A percentile compares a stretch with the other conserved stretches of the same genome.
Evolutionary conservation across 495 filamentous ascomycete species (phyloP).

Genomic region (Penicillium antarcticum): DNA sequence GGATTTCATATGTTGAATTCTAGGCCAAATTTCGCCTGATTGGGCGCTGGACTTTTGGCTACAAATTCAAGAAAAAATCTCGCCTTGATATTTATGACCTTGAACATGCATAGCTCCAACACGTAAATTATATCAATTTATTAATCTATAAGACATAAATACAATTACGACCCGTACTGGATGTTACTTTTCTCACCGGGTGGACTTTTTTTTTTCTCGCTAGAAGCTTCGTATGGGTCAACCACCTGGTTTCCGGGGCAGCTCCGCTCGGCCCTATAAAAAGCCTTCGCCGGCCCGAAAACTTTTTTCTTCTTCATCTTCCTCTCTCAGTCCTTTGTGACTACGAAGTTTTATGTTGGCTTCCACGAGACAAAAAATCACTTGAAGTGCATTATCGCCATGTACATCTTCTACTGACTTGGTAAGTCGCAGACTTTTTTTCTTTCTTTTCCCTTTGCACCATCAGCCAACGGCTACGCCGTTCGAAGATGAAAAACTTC

Average conservation of each 20-base stretch:
- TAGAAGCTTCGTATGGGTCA: conserved; percentile 29
- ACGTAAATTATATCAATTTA: too few species aligned
- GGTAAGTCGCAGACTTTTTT: conserved; percentile 19
- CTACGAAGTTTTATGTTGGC: conserved; percentile 13
- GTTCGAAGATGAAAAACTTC: conserved; percentile 48
- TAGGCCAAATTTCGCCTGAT: too few species aligned
- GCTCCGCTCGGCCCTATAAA: conserved; percentile 39
- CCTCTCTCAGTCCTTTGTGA: conserved; percentile 12
- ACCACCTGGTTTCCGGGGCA: conserved; percentile 30
- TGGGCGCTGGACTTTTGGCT: too few species aligned
- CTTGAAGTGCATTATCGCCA: background rate
- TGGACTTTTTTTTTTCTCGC: conserved; percentile 15
- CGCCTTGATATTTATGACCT: too few species aligned
- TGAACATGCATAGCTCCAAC: too few species aligned
- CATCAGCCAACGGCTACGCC: conserved; percentile 22
- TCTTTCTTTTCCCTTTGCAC: conserved; percentile 4
- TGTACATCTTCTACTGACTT: conserved; percentile 15
- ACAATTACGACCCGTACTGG: background rate
- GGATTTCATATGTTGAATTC: background rate
- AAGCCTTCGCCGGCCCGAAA: conserved; percentile 18
- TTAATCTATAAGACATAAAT: background rate
- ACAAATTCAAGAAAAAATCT: background rate
- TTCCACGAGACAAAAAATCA: background rate
- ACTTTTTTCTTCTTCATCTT: conserved; percentile 27
- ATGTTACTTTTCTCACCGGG: background rate